phyloP scores from a whole-genome alignment of 2,329 filamentous ascomycete genomes.

The Fusarium pseudonygamai region DNA sequence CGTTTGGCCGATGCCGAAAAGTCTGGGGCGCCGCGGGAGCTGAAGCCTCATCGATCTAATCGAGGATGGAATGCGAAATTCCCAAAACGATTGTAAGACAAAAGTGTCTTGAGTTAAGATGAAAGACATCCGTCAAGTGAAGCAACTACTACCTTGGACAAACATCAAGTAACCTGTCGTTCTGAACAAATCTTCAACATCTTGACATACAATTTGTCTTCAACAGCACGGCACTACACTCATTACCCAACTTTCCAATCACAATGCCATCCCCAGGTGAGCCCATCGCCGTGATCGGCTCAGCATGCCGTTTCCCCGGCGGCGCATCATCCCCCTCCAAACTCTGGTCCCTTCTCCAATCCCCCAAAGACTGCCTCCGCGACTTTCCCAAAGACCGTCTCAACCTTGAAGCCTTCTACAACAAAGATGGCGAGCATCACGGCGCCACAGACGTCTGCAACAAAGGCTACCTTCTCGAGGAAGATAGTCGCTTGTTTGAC shows the following conservation, averaged over 20 bases:
- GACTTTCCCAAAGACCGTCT: constrained; percentile 33
- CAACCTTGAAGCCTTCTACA: constrained; percentile 31
- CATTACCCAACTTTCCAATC: background rate
- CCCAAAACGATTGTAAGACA: rapidly evolving
- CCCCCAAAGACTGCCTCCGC: background rate
- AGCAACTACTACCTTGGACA: background rate
- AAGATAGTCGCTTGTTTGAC: constrained; percentile 48
- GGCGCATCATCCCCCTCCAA: constrained; percentile 14
- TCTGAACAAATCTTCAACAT: background rate
- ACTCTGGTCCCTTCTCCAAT: constrained; percentile 28
- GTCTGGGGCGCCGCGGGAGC: background rate
- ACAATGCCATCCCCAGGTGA: background rate
- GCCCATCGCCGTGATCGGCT: constrained; percentile 14
- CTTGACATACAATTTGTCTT: background rate
- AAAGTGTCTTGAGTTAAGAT: background rate
- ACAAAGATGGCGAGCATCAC: constrained; percentile 37
- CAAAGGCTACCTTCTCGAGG: constrained; percentile 44
- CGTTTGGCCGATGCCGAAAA: background rate
- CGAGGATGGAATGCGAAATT: background rate
- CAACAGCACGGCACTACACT: background rate
- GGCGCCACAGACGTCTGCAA: constrained; percentile 45
- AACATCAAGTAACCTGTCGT: background rate
- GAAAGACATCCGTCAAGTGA: background rate
- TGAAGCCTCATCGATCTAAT: background rate
- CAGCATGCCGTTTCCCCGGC: constrained; percentile 32